These are phyloP conservation scores for Rhytidiadelphus loreus DNA, from an alignment of 225 moss, liverwort and hornwort genomes.

Conservation along the genomic window DNA sequence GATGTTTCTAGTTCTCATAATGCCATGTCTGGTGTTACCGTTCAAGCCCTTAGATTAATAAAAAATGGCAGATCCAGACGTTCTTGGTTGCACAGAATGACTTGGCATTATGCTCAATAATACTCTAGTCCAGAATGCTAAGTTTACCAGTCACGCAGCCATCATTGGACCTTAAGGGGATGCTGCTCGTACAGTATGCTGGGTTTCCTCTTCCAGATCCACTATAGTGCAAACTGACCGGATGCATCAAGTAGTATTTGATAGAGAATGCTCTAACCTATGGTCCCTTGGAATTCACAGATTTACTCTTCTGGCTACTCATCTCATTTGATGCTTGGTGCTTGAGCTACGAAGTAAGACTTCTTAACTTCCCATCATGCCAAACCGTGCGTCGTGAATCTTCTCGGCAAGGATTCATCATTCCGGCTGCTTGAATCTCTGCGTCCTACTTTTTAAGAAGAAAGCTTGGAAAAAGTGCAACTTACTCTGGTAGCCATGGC, in stretches of 20 bases:
- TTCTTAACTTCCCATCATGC: background rate
- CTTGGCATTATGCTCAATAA: background rate
- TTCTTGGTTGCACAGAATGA: background rate
- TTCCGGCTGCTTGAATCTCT: background rate
- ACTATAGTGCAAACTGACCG: background rate
- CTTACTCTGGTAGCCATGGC: constrained; percentile 3
- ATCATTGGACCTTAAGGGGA: background rate
- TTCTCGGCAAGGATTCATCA: background rate
- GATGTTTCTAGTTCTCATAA: background rate
- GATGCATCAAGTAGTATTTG: background rate
- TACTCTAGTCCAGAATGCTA: background rate
- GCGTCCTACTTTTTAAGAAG: background rate
- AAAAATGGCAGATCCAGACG: background rate
- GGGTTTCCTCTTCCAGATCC: background rate
- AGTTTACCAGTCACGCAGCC: background rate
- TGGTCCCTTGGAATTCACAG: background rate
- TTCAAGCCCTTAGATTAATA: background rate
- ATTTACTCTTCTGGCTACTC: background rate
- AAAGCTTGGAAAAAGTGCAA: background rate
- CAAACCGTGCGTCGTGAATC: background rate
- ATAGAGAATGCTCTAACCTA: background rate
- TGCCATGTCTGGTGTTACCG: background rate
- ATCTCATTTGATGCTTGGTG: background rate
- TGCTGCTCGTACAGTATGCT: background rate
- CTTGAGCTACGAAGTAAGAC: background rate